Conservation (phyloP, 495 filamentous ascomycete species). For the Lasiosphaeria hispida region DNA sequence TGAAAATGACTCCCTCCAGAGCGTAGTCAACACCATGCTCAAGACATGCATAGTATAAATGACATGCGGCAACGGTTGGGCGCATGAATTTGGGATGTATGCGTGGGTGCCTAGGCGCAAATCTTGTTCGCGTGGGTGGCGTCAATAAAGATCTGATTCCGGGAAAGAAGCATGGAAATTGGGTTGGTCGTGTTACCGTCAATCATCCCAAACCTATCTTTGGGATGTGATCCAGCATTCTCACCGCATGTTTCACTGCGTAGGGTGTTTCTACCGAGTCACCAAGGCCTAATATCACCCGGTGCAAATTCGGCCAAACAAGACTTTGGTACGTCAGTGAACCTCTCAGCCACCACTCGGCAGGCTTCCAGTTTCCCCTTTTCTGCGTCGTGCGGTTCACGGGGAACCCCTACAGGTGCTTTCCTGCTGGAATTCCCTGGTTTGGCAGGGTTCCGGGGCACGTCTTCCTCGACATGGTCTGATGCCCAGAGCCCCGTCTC, state of each 20-base stretch:
- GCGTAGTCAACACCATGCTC: conserved; percentile 88
- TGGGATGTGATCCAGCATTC: not conserved
- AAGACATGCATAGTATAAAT: conserved; percentile 58
- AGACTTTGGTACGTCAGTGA: not conserved
- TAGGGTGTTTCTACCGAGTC: not conserved
- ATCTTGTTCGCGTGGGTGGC: not conserved
- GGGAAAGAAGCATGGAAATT: not conserved
- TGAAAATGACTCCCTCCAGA: conserved; percentile 88
- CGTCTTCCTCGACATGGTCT: not conserved
- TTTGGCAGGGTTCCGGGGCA: not conserved
- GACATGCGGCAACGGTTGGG: not conserved
- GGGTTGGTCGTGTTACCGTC: conserved; percentile 1
- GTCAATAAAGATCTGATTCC: conserved; percentile 9
- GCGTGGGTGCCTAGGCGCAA: too few relatives aligned
- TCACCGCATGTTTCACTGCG: not conserved
- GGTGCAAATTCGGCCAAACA: conserved; percentile 25
- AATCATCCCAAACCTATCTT: conserved; percentile 5
- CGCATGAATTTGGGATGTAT: not conserved
- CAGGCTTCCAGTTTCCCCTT: conserved; percentile 10
- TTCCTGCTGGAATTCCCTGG: not conserved
- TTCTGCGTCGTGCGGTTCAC: conserved; percentile 2
- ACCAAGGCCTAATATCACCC: conserved; percentile 7
- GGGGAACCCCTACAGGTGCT: conserved; percentile 1
- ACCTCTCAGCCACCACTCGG: conserved; percentile 18
- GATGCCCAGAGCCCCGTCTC: not conserved